Conservation (phyloP, 2,329 filamentous ascomycete genomes). For the Shiraia sp. region DNA sequence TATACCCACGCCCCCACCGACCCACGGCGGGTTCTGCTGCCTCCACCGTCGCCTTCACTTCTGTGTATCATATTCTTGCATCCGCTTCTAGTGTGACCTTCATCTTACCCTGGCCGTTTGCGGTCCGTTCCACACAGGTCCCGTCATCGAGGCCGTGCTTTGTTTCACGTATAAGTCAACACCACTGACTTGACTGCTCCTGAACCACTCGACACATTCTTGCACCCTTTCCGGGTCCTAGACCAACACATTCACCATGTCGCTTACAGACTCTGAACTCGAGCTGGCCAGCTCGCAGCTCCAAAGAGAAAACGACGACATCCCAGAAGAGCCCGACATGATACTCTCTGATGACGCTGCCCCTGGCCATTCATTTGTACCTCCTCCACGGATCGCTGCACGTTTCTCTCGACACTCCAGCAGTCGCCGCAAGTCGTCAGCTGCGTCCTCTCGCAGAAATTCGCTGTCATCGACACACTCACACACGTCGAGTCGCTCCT, state of each 20-base stretch:
- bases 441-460: slow-evolving; percentile 77
- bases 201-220: slow-evolving; percentile 21
- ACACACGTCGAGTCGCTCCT: slow-evolving; percentile 65
- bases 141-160: slow-evolving; percentile 31
- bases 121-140: slow-evolving; percentile 22
- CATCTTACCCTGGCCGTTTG: slow-evolving; percentile 19
- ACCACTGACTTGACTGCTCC: slow-evolving; percentile 11
- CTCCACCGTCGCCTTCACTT: slow-evolving; percentile 17
- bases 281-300: slow-evolving; percentile 35
- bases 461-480: slow-evolving; percentile 78
- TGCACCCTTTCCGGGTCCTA: slow-evolving; percentile 16
- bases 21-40: slow-evolving; percentile 5
- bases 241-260: slow-evolving; percentile 18
- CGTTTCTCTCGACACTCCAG: slow-evolving; percentile 72
- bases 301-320: slow-evolving; percentile 42
- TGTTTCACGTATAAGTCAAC: slow-evolving; percentile 31
- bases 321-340: slow-evolving; percentile 48
- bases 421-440: slow-evolving; percentile 72
- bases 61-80: slow-evolving; percentile 22
- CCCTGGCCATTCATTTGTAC: slow-evolving; percentile 56
- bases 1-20: slow-evolving; percentile 4
- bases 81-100: slow-evolving; percentile 12
- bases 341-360: slow-evolving; percentile 45
- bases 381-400: slow-evolving; percentile 76
- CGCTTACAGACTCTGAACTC: slow-evolving; percentile 39